Evolutionary conservation across 768 basidiomycete genomes (phyloP), one percentile per base, ranked within the genome.

Genomic region (Paxillus involutus): DNA sequence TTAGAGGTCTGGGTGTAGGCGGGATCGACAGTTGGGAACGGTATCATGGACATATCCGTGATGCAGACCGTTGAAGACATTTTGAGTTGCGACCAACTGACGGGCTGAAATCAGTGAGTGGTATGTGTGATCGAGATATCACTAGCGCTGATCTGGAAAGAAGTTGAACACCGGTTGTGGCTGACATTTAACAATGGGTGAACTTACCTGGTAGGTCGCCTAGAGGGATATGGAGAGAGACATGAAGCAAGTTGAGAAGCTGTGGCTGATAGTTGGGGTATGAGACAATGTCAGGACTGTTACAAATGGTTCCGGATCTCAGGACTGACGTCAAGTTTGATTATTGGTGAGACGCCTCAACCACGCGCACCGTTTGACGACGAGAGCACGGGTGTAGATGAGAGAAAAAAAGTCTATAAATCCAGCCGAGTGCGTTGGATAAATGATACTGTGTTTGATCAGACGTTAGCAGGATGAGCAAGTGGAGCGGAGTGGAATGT

Each of bases 1-100:
- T 85, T 88, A 40, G 81, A 71, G 53, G 72, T 65, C 44, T 71
- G 72, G 44, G 63, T 62, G 51, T 66, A 63, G 55, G 52, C 47
- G 41, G 58, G 61, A 46, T 29, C 63, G 49, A 66, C 52, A 21
- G 39, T 61, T 40, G 61, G 71, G 57, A 58, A 69, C 56, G 61
- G 64, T 54, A 64, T 62, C 47, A 57, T 62, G 61, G 63, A 61
- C 19, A 53, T 62, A 54, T 65, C 60, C 49, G 63, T 60, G 41
- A 58, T 45, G 63, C 66, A 56, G 46, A 58, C 30, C 56, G 66
- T 62, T 13, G 59, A 57, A 52, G 52, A 53, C 68, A 63, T 60
- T 64, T 16, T 33, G 29, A 7, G 44, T 36, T 29, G 50, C 11
- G 16, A 43, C 37, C 17, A 40, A 21, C 32, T 21, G 29, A 37